Conservation (phyloP, 441 rosid species). For the Daphne laureola region DNA sequence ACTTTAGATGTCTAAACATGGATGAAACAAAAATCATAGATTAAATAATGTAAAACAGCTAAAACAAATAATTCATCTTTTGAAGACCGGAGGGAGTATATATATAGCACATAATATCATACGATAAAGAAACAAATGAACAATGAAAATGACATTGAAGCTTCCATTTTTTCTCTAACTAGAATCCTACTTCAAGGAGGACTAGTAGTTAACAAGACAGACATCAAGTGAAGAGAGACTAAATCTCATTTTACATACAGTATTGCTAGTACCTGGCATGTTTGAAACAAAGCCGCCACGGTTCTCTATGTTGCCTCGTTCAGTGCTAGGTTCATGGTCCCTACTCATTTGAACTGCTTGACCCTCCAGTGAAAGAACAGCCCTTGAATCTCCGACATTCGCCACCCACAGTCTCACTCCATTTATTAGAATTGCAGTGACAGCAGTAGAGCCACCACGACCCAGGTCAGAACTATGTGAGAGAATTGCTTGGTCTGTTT, state of each 20-base stretch:
- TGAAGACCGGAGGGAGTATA: too few relatives aligned
- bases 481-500: conserved; percentile 76
- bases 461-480: conserved; percentile 66
- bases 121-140: not conserved
- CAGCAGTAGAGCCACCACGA: conserved; percentile 91
- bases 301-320: conserved; percentile 74
- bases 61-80: too few relatives aligned
- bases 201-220: too few relatives aligned
- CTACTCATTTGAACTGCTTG: conserved; percentile 51
- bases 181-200: too few relatives aligned
- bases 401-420: conserved; percentile 68
- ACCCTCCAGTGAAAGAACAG: conserved; percentile 67
- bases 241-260: not conserved
- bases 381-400: conserved; percentile 87
- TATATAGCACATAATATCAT: too few relatives aligned
- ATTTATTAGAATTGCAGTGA: conserved; percentile 68
- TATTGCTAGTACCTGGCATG: conserved; percentile 62
- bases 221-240: too few relatives aligned
- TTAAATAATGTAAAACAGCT: too few relatives aligned
- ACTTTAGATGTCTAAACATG: too few relatives aligned
- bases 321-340: conserved; percentile 86
- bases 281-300: conserved; percentile 92
- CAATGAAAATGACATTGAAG: not conserved
- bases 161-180: too few relatives aligned
- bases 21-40: too few relatives aligned